Conservation (phyloP, 306 rosid species). For the Mimosa bimucronata region DNA sequence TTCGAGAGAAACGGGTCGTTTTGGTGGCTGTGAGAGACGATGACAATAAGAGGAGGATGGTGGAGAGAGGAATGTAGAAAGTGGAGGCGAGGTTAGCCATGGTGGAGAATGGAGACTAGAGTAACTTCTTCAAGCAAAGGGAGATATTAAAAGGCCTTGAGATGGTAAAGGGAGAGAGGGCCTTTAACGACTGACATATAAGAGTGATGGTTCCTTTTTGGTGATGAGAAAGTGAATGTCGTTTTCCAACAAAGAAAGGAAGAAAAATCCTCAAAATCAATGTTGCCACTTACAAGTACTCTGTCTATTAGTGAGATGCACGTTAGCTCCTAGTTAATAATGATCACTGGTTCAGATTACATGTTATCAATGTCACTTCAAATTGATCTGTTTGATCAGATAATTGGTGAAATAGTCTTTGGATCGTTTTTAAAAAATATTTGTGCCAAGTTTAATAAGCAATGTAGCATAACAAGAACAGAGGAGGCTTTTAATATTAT, state of each 20-base stretch:
- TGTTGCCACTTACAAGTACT: neutral
- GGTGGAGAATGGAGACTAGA: neutral
- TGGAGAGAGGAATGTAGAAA: neutral
- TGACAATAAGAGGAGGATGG: conserved; percentile 12
- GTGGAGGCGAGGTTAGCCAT: conserved; percentile 23
- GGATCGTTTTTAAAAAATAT: too few species aligned
- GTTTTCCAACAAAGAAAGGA: neutral
- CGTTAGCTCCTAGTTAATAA: neutral
- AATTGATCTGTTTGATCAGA: neutral
- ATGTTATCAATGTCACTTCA: neutral
- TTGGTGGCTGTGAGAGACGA: neutral
- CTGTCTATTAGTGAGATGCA: neutral
- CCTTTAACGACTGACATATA: neutral
- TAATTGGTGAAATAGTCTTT: neutral
- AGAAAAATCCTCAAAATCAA: neutral
- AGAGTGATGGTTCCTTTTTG: neutral
- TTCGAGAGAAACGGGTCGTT: conserved; percentile 20
- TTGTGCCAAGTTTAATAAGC: neutral
- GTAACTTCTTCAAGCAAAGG: neutral
- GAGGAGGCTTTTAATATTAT: neutral
- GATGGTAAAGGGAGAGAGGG: neutral
- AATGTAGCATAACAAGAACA: neutral
- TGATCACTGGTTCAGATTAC: neutral
- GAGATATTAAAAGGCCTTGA: too few species aligned
- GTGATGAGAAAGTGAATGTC: neutral